A percentile compares a stretch with the other conserved stretches of the same genome.
Conservation (phyloP, 148 eudicot genomes). For the Selenicereus undatus region DNA sequence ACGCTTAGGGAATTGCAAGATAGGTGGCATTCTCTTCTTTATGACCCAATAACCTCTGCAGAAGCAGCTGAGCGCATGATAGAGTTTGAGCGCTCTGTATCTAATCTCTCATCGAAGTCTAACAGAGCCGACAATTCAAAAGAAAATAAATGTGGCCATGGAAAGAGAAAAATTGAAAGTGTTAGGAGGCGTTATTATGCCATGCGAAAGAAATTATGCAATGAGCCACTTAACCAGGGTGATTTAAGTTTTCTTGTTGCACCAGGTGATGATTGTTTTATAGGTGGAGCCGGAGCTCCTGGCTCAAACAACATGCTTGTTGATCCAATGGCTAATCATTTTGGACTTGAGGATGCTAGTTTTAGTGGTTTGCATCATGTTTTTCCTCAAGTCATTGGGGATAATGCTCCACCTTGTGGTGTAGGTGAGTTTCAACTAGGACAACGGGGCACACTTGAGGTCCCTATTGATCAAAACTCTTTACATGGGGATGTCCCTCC, state of each 20-base stretch:
- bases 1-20: conserved; percentile 65
- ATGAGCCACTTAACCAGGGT: conserved; percentile 45
- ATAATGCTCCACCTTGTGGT: conserved; percentile 28
- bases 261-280: conserved; percentile 38
- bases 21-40: conserved; percentile 73
- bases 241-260: conserved; percentile 51
- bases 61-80: conserved; percentile 56
- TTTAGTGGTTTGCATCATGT: conserved; percentile 28
- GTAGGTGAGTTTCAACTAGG: conserved; percentile 28
- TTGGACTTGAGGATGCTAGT: conserved; percentile 34
- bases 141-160: conserved; percentile 31
- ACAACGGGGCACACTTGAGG: conserved; percentile 31
- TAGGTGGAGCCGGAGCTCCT: conserved; percentile 33
- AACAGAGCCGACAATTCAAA: conserved; percentile 40
- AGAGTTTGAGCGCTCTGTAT: conserved; percentile 49
- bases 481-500: conserved; percentile 18
- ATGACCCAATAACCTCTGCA: conserved; percentile 61
- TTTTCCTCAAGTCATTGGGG: conserved; percentile 31
- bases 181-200: conserved; percentile 72
- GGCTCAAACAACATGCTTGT: conserved; percentile 32
- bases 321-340: conserved; percentile 40
- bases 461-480: conserved; percentile 29
- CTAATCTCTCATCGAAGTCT: conserved; percentile 25
- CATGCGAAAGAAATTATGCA: conserved; percentile 60
- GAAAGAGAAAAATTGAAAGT: conserved; percentile 62